Base-by-base conservation (phyloP, 768 basidiomycete species). In the Lentinula detonsa region DNA sequence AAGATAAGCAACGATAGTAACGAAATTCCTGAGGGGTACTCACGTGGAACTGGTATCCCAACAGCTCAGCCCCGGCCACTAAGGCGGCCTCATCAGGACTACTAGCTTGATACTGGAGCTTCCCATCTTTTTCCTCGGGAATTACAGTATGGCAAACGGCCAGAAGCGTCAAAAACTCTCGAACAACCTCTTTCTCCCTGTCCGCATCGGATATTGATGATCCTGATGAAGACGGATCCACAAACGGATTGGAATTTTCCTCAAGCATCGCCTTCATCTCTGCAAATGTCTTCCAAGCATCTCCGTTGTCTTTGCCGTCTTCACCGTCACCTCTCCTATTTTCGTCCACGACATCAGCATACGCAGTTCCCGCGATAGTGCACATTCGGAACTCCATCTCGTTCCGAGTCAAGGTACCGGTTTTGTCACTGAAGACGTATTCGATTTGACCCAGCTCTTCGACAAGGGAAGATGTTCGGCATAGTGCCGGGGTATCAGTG, bases 71-170 rank as follows among this genome's bases (percentile, higher is more conserved):
- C 5, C 97, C 97, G 0, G 90, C 85, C 0, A 99, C 97, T 45
- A 99, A 76, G 2, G 97, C 97, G 0, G 95, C 97, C 72, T 99
- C 96, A 68, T 98, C 97, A 0, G 97, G 97, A 77, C 94, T 96
- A 64, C 93, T 95, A 1, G 97, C 97, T 72, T 99, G 97, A 68
- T 88, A 99, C 9, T 88, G 78, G 64, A 91, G 90, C 79, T 95
- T 96, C n/a, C 84, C 95, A 62, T 92, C 85, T 66, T 82, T 86
- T 58, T 87, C 74, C 74, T 98, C 97, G 2, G 97, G 97, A 67
- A 98, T 98, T 66, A 99, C 97, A 0, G 97, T 98, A 70, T 99
- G 97, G 65, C 97, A 99, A 37, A 98, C 95, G 1, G 96, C 90
- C 54, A 98, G 79, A 21, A 98, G 78, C 0, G 88, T 85, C 68